These are phyloP conservation scores for Kwoniella dendrophila DNA, from an alignment of 768 basidiomycete species.

Conservation along the genomic window DNA sequence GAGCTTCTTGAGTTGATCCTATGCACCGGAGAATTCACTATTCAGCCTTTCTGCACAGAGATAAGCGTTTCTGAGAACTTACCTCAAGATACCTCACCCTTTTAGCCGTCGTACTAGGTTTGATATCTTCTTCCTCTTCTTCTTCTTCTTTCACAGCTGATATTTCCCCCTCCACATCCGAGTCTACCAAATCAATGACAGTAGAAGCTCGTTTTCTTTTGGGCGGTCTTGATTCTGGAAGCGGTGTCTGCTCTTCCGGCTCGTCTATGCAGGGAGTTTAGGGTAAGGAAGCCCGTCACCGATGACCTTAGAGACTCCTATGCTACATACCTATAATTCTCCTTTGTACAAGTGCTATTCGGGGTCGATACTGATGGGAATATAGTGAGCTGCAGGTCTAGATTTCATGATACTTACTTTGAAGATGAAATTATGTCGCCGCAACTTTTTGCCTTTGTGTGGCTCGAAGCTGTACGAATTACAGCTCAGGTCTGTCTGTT, in stretches of 20 bases:
- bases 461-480: not conserved
- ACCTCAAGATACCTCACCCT: conserved; percentile 13
- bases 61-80: not conserved
- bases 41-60: not conserved
- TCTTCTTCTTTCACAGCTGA: not conserved
- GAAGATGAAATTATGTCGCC: not conserved
- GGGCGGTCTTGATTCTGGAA: not conserved
- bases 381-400: not conserved
- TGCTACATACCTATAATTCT: conserved; percentile 1
- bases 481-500: too few relatives aligned
- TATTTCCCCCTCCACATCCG: too few relatives aligned
- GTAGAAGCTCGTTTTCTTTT: not conserved
- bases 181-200: not conserved
- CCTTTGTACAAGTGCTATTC: not conserved
- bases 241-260: not conserved
- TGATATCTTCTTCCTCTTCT: conserved; percentile 11
- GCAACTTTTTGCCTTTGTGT: too few relatives aligned
- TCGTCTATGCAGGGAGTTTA: not conserved
- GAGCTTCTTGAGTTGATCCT: not conserved
- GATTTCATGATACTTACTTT: not conserved
- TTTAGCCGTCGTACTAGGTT: conserved; percentile 5
- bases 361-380: not conserved
- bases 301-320: not conserved
- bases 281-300: too few relatives aligned
- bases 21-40: not conserved